Evolutionary conservation across 345 rosid species (phyloP), one percentile per base, ranked within the genome.

Genomic region (Heritiera littoralis): DNA sequence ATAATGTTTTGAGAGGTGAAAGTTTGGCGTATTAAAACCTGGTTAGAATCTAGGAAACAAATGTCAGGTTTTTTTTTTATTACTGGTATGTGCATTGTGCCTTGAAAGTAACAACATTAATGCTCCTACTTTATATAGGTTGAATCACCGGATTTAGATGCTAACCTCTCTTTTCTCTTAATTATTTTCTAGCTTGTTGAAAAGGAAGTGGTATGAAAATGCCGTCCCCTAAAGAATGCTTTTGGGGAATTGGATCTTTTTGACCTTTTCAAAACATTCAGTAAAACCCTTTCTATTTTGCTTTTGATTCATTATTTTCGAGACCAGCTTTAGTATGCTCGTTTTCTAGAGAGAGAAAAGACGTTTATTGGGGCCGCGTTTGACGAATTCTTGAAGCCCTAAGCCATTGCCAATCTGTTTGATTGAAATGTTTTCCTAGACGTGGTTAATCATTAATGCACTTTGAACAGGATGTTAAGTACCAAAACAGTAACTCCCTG

Each of bases 221-320:
- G 85, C 32, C 81, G 85, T 78, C 86, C 61, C 75, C 67, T 69
- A 84, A 86, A 82, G 85, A 72, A 61, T 32, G 38, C 82, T 87
- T 89, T 80, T 78, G 79, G 89, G 87, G 82, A 85, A 87, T 85
- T 81, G 88, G 67, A 85, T 64, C 89, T 80, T 89, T 85, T 87
- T 87, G 91, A 89, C 91, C 84, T 85, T 88, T 75, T 40, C 70
- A 78, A 48, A 80, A 80, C 63, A 52, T 78, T 81, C 84, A 88
- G 83, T 55, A 73, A 68, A 77, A 79, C 66, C 69, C 82, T 84
- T 81, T 71, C 51, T 78, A 74, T 61, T 30, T 79, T 81, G 83
- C 82, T 82, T 84, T 78, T 40, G 17, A 30, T 77, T 80, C 49
- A 54, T 82, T 84, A 67, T 77, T 77, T 48, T 76, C 67, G 18